Percentiles rank a stretch among this genome's conserved stretches.
phyloP scores from a whole-genome alignment of 345 rosid genomes.

The Punica granatum region DNA sequence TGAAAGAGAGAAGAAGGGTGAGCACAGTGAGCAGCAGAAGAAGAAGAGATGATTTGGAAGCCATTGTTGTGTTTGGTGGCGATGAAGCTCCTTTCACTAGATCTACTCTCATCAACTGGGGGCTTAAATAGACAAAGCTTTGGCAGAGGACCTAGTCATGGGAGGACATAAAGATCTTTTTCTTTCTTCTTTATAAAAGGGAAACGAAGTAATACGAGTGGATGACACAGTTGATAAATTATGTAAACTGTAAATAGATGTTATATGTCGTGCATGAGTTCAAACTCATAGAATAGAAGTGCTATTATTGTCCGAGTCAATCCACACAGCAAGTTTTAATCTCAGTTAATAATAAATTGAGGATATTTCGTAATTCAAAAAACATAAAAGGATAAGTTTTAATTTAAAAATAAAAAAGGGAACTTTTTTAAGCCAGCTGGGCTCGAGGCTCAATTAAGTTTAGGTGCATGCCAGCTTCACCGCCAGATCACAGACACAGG shows the following conservation, averaged over 20 bases:
- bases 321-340: too few relatives aligned
- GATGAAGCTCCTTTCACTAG: neutral
- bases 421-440: neutral
- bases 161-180: too few relatives aligned
- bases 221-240: too few relatives aligned
- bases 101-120: neutral
- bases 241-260: too few relatives aligned
- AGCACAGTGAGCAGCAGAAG: neutral
- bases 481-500: neutral
- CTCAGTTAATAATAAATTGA: too few relatives aligned
- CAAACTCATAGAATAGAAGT: too few relatives aligned
- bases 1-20: neutral
- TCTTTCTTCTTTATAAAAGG: too few relatives aligned
- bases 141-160: too few relatives aligned
- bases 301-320: too few relatives aligned
- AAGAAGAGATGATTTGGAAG: neutral
- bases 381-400: neutral
- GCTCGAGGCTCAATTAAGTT: neutral
- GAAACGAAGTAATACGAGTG: too few relatives aligned
- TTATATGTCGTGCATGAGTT: too few relatives aligned
- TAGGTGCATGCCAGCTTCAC: slow-evolving; percentile 1
- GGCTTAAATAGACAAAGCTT: neutral
- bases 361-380: too few relatives aligned
- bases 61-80: neutral
- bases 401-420: neutral